Evolutionary conservation across 2,329 filamentous ascomycete genomes (phyloP), one percentile per base, ranked within the genome.

Genomic region (Fusarium zealandicum): DNA sequence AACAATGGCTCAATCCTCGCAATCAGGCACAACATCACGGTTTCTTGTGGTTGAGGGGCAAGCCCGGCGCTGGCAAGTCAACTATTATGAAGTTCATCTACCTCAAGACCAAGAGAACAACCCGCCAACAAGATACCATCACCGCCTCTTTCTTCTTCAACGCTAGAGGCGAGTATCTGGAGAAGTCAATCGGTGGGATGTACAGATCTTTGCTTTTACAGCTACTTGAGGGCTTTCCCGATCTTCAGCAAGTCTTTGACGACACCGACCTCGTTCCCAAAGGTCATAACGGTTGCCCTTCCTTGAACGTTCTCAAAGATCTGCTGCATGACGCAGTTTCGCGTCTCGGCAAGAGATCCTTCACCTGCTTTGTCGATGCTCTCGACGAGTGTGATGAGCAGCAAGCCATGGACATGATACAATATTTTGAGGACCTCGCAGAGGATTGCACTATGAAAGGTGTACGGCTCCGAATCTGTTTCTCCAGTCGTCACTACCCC

Each of bases 121-220:
- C 0, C 1, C 30, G 14, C 6, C 22, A 1, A 2, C 4, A 6
- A 1, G 2, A 7, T 0, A n/a, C 11, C 0, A 1, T 69, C 0
- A 61, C 76, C 0, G 49, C 78, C 0, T 78, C 74, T 0, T 82
- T 82, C 63, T 83, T 82, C 65, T 83, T 83, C 69, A 78, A 82
- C 30, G 79, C 80, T 0, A 66, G 78, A 37, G 80, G 80, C 0
- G 69, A 69, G 0, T 6, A 65, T 1, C 62, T 80, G 2, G 79
- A 85, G 38, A 80, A 71, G 45, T 76, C 80, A 0, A 70, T 73
- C 0, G 20, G 68, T 0, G 82, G 83, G 0, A 74, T 85, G 66
- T 83, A 82, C 56, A 73, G 81, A 3, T 80, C 80, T 0, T 47
- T 85, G 0, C 48, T 85, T 0, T 55, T 70, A 2, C 80, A 85